A percentile compares a stretch with the other conserved stretches of the same genome.
Conservation (phyloP, 331 rosid species). For the Arachis monticola region DNA sequence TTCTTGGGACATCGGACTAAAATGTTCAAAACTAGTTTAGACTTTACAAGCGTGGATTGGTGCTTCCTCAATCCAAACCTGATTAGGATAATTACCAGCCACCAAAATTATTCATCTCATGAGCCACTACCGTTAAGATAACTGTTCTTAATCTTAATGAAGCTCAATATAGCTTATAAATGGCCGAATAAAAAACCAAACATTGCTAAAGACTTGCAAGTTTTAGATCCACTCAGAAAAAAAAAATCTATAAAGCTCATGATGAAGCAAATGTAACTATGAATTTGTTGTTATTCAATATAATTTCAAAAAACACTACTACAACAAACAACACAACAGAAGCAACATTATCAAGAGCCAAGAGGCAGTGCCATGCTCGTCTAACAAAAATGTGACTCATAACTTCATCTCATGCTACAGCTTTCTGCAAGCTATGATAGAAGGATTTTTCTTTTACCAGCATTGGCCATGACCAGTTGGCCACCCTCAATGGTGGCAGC, state of each 20-base stretch:
- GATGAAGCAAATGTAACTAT: constrained; percentile 15
- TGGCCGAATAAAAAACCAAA: background rate
- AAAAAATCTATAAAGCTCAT: background rate
- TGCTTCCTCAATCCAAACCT: background rate
- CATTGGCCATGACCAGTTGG: background rate
- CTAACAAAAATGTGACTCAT: constrained; percentile 34
- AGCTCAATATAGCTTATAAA: no score
- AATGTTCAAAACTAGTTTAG: no score
- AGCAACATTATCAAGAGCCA: constrained; percentile 2
- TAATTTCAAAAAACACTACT: constrained; percentile 22
- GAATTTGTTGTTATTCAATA: constrained; percentile 24
- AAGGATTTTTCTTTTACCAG: constrained; percentile 10
- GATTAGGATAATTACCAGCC: background rate
- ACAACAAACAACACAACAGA: constrained; percentile 9
- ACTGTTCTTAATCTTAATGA: no score
- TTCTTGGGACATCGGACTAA: background rate
- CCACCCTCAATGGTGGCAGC: constrained; percentile 11
- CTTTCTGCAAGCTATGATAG: constrained; percentile 29
- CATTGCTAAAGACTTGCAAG: background rate
- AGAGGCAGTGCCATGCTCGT: constrained; percentile 19
- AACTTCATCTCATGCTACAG: constrained; percentile 37
- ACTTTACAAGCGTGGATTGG: background rate
- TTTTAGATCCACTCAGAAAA: background rate
- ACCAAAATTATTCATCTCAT: background rate
- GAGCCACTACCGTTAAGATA: background rate